Evolutionary conservation across 495 filamentous ascomycete genomes (phyloP).

Genomic region (Amphirosellinia nigrospora): DNA sequence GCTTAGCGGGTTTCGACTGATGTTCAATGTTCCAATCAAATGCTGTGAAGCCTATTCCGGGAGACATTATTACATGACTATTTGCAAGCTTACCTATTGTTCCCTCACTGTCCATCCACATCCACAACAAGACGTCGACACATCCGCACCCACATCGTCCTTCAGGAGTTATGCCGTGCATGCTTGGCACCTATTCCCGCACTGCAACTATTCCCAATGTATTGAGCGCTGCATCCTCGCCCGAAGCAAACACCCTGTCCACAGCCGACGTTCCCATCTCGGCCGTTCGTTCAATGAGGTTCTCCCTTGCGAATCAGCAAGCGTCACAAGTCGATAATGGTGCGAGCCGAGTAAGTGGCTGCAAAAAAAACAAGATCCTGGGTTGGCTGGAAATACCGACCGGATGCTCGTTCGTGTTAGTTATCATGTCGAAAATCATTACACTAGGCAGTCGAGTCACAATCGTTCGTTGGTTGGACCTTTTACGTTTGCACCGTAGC

Average conservation of each 20-base stretch:
- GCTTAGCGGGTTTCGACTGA: background rate
- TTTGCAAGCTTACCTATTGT: constrained; percentile 17
- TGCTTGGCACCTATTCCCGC: constrained; percentile 2
- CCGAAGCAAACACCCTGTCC: background rate
- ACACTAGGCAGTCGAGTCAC: no score
- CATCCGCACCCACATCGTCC: background rate
- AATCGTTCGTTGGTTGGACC: background rate
- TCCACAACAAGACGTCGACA: background rate
- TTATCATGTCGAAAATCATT: background rate
- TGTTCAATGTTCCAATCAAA: background rate
- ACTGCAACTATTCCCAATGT: constrained; percentile 13
- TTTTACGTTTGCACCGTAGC: constrained; percentile 1
- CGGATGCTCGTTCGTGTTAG: background rate
- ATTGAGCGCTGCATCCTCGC: constrained; percentile 11
- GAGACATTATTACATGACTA: background rate
- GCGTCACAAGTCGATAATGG: background rate
- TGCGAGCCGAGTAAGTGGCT: background rate
- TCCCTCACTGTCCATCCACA: background rate
- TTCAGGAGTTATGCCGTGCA: constrained; percentile 19
- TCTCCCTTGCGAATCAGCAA: background rate
- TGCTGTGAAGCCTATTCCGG: background rate
- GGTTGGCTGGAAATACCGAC: background rate
- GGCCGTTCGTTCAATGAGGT: background rate
- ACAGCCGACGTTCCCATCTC: background rate
- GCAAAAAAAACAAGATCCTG: background rate